Base-by-base conservation (phyloP, 1,284 basidiomycete genomes). In the Fomitopsis schrenkii region DNA sequence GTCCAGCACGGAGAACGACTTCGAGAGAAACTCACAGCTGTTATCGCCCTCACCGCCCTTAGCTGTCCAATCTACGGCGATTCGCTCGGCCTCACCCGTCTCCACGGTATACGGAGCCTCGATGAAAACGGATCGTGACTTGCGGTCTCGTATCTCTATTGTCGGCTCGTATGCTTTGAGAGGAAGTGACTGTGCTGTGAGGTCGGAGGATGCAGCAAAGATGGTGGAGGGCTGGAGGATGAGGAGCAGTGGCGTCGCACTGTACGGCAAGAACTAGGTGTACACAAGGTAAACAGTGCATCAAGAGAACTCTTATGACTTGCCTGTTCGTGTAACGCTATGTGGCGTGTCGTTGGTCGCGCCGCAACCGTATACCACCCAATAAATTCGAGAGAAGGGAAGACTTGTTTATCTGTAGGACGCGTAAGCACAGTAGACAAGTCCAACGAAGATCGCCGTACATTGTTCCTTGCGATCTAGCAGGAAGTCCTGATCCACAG, bases 31-130 rank as follows among this genome's bases (percentile, higher is more conserved):
- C 89, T 81, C 69, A 91, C 91, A 75, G 65, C 88, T 91, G 5
- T 88, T 91, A 59, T 90, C 90, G 53, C 88, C 89, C 38, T 89
- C 91, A 40, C 93, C 91, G n/a, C 94, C 94, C 72, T 90, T 89
- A 14, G 94, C 91, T 1, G 94, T 94, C 82, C 94, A 95, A 75
- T 99, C 96, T 0, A 99, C 97, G 1, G 97, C 97, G 64, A 99
- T 98, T 35, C 97, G 86, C 73, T 99, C 97, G 6, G 97, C 97
- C 76, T 99, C 97, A 33, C 97, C 97, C 0, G 96, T 98, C 75
- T 98, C 95, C n/a, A 99, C 90, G 59, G 82, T 88, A 77, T 84
- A 98, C 1, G 87, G 76, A 1, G 87, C 91, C 65, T 93, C 90
- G 36, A 95, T 86, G 71, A 93, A 97, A 9, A 93, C 88, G 0